Conservation (phyloP, 2,329 filamentous ascomycete species). For the Xylaria sp. region DNA sequence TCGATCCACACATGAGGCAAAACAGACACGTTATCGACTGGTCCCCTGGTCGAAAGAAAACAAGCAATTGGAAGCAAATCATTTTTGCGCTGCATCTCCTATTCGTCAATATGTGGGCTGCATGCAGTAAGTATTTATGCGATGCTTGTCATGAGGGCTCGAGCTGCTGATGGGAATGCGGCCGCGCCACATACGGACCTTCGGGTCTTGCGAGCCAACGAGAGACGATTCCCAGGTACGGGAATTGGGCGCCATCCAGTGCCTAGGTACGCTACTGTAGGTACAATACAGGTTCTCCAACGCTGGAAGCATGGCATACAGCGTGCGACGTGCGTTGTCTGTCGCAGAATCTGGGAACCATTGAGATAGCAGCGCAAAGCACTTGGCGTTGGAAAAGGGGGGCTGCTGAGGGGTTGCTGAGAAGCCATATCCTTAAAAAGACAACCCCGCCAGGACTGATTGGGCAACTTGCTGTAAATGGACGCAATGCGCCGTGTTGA, state of each 20-base stretch:
- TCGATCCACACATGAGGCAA: slow-evolving; percentile 25
- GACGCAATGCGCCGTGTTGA: background rate
- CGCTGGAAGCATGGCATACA: slow-evolving; percentile 7
- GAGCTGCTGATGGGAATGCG: slow-evolving; percentile 3
- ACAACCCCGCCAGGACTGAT: slow-evolving; percentile 23
- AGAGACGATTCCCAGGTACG: background rate
- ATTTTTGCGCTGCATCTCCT: slow-evolving; percentile 2
- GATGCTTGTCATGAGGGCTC: slow-evolving; percentile 12
- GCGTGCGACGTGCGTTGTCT: slow-evolving; percentile 1
- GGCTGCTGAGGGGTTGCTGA: slow-evolving; percentile 1
- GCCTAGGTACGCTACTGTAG: slow-evolving; percentile 26
- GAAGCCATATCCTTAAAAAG: slow-evolving; percentile 16
- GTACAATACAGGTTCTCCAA: slow-evolving; percentile 21
- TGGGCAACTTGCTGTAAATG: slow-evolving; percentile 15
- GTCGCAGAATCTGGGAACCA: slow-evolving; percentile 10
- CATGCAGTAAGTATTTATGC: slow-evolving; percentile 13
- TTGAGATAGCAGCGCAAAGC: slow-evolving; percentile 2
- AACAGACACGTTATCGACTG: slow-evolving; percentile 1
- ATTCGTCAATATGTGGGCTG: slow-evolving; percentile 14
- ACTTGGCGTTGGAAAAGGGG: slow-evolving; percentile 8
- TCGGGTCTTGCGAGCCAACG: slow-evolving; percentile 26
- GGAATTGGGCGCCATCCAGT: slow-evolving; percentile 6
- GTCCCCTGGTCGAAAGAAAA: slow-evolving; percentile 2
- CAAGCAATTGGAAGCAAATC: slow-evolving; percentile 17
- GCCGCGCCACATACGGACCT: slow-evolving; percentile 18